Conservation (phyloP, 306 rosid species). For the Vicia sativa region DNA sequence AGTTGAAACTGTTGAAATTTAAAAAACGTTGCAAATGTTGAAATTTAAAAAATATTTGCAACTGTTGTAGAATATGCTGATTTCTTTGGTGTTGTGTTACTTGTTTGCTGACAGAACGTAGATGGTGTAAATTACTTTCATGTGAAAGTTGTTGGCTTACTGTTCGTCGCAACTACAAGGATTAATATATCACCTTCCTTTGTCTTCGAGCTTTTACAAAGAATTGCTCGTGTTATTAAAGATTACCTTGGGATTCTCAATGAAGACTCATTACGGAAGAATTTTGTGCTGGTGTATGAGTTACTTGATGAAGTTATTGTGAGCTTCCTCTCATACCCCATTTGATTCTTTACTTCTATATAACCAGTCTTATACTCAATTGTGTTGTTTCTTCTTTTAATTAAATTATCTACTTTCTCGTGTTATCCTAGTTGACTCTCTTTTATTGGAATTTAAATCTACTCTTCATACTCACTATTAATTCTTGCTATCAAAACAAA, state of each 20-base stretch:
- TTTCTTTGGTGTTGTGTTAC: conserved; percentile 1
- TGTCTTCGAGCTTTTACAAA: conserved; percentile 85
- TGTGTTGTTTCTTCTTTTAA: neutral
- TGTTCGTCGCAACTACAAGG: conserved; percentile 87
- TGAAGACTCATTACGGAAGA: conserved; percentile 79
- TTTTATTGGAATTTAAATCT: conserved; percentile 8
- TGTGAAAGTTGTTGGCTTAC: conserved; percentile 81
- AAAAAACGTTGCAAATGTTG: neutral
- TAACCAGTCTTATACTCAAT: conserved; percentile 26
- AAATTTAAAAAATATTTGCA: conserved; percentile 15
- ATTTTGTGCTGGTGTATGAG: conserved; percentile 87
- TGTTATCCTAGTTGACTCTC: conserved; percentile 22
- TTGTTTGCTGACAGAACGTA: conserved; percentile 57
- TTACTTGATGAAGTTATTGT: conserved; percentile 92
- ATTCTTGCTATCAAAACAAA: neutral
- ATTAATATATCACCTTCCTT: conserved; percentile 71
- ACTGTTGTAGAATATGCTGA: conserved; percentile 27
- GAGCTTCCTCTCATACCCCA: conserved; percentile 42
- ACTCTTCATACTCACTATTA: conserved; percentile 14
- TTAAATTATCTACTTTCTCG: conserved; percentile 32
- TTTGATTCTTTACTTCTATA: conserved; percentile 34
- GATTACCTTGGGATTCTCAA: conserved; percentile 87
- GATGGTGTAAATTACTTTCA: conserved; percentile 92
- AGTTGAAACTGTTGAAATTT: conserved; percentile 16
- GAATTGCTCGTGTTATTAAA: conserved; percentile 83